phyloP scores from a whole-genome alignment of 345 rosid species.

The Salix arbutifolia region DNA sequence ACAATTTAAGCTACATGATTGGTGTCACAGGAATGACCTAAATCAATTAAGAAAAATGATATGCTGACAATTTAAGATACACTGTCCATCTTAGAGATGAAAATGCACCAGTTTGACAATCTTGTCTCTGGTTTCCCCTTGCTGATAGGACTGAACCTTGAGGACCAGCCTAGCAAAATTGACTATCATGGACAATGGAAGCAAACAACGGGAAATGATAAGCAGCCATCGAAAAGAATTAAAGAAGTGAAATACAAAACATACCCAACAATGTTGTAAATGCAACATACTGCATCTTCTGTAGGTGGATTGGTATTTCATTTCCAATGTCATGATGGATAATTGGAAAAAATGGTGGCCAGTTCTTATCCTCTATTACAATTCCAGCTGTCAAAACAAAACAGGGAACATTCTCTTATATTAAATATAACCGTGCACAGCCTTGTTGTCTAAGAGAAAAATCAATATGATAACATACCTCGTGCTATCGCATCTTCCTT shows the following conservation, averaged over 20 bases:
- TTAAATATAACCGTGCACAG: constrained; percentile 3
- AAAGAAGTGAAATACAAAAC: constrained; percentile 13
- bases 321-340: constrained; percentile 92
- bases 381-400: constrained; percentile 74
- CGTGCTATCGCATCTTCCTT: constrained; percentile 77
- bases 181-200: background rate
- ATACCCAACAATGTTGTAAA: constrained; percentile 86
- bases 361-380: constrained; percentile 86
- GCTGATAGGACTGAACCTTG: background rate
- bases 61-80: background rate
- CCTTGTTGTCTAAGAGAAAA: constrained; percentile 3
- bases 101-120: background rate
- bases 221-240: background rate
- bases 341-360: constrained; percentile 90
- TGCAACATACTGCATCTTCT: constrained; percentile 76
- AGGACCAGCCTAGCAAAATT: background rate
- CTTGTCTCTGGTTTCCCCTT: background rate
- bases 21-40: background rate
- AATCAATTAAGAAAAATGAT: background rate
- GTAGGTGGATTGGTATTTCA: constrained; percentile 93
- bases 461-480: constrained; percentile 31
- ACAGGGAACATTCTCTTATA: constrained; percentile 6
- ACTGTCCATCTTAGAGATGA: background rate
- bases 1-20: background rate
- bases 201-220: background rate